These are phyloP conservation scores for Pythium brachiatum DNA, from an alignment of 352 stramenopile genomes.

Conservation along the genomic window DNA sequence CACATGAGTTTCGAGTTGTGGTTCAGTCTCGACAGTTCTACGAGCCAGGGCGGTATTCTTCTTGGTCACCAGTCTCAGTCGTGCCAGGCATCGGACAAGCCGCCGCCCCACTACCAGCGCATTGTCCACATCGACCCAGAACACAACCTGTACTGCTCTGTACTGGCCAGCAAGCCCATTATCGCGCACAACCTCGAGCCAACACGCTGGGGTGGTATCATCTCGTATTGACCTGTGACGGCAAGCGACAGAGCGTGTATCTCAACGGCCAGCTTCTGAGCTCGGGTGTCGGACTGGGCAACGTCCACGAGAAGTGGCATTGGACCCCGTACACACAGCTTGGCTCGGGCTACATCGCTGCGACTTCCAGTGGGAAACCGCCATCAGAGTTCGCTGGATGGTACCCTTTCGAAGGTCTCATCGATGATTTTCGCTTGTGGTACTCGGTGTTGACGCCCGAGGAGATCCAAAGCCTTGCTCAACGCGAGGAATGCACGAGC, in stretches of 20 bases:
- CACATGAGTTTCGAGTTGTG: conserved; percentile 17
- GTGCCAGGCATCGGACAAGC: neutral
- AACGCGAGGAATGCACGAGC: no score
- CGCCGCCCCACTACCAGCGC: neutral
- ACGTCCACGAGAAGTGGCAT: conserved; percentile 12
- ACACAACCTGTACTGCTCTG: conserved; percentile 18
- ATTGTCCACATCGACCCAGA: conserved; percentile 16
- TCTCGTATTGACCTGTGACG: conserved; percentile 10
- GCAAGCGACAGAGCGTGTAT: conserved; percentile 11
- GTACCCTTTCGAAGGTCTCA: conserved; percentile 15
- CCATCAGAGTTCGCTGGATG: neutral
- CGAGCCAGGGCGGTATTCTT: conserved; percentile 6
- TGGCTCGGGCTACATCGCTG: conserved; percentile 9
- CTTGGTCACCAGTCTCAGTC: conserved; percentile 7
- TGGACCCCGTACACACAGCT: conserved; percentile 6
- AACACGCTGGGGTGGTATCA: conserved; percentile 13
- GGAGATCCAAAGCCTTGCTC: conserved; percentile 8
- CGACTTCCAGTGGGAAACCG: conserved; percentile 8
- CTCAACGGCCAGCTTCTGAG: conserved; percentile 7
- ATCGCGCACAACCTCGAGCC: conserved; percentile 1
- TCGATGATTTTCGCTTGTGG: conserved; percentile 16
- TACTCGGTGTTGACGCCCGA: neutral
- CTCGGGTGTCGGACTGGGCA: neutral
- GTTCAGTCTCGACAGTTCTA: conserved; percentile 2
- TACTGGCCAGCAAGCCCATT: conserved; percentile 10